Conservation (phyloP, 2,329 filamentous ascomycete genomes). For the Fusarium denticulatum region DNA sequence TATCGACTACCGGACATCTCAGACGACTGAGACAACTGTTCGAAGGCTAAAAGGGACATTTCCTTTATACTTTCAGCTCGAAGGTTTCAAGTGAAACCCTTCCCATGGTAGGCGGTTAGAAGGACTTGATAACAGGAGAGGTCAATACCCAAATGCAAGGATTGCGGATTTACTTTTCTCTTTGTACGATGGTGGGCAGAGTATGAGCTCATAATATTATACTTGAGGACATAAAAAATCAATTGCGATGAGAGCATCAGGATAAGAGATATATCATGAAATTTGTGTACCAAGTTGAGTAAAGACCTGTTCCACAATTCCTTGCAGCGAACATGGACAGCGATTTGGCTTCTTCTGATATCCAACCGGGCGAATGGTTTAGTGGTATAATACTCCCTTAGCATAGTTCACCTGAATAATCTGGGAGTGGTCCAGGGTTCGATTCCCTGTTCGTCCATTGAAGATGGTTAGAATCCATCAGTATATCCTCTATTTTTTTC, state of each 20-base stretch:
- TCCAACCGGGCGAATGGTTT: conserved; percentile 45
- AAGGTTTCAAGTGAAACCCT: background rate
- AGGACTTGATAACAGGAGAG: background rate
- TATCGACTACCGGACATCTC: conserved; percentile 24
- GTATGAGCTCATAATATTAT: background rate
- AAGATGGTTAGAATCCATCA: conserved; percentile 35
- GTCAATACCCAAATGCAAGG: background rate
- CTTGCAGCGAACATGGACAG: background rate
- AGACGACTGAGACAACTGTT: conserved; percentile 21
- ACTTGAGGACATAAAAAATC: background rate
- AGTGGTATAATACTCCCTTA: conserved; percentile 49
- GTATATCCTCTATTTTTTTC: conserved; percentile 18
- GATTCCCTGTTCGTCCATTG: conserved; percentile 46
- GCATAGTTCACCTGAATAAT: conserved; percentile 36
- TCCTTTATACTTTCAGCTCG: background rate
- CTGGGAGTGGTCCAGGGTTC: conserved; percentile 47
- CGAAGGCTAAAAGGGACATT: background rate
- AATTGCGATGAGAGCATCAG: background rate
- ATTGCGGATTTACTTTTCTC: background rate
- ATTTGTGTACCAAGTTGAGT: background rate
- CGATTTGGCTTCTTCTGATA: fast-evolving
- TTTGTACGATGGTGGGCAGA: background rate
- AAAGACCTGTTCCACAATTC: background rate
- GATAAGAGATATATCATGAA: background rate
- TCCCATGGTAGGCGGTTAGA: background rate